phyloP scores from a whole-genome alignment of 805 yeast species.

The Lipomyces yamanashiensis region DNA sequence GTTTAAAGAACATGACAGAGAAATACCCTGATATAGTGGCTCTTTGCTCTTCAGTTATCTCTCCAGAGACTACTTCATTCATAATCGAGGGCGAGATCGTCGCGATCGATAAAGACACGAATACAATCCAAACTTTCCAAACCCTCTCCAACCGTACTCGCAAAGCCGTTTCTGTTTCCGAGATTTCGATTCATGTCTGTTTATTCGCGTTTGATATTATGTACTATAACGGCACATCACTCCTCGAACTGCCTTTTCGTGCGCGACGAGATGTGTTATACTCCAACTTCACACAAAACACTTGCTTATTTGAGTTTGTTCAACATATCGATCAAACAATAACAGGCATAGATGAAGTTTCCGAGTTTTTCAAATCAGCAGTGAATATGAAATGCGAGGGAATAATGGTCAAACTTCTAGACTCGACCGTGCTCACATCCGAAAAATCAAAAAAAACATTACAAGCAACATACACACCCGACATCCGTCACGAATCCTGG shows the following conservation, averaged over 20 bases:
- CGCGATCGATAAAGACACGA: constrained; percentile 34
- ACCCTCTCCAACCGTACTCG: constrained; percentile 35
- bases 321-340: constrained; percentile 32
- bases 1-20: constrained; percentile 32
- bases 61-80: constrained; percentile 24
- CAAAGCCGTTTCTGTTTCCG: constrained; percentile 28
- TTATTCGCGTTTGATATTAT: constrained; percentile 38
- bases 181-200: constrained; percentile 35
- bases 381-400: constrained; percentile 37
- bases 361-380: constrained; percentile 2
- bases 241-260: constrained; percentile 26
- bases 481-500: constrained; percentile 40
- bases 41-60: neutral
- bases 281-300: constrained; percentile 15
- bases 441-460: constrained; percentile 5
- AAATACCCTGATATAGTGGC: constrained; percentile 39
- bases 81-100: constrained; percentile 41
- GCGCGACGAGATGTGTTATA: constrained; percentile 33
- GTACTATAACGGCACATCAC: constrained; percentile 30
- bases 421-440: constrained; percentile 11
- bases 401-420: constrained; percentile 40
- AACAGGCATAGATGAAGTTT: constrained; percentile 17
- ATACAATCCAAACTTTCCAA: constrained; percentile 34
- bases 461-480: constrained; percentile 39
- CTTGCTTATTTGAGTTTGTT: constrained; percentile 26